Conservation (phyloP, 2,329 filamentous ascomycete species). For the Colletotrichum chrysophilum region DNA sequence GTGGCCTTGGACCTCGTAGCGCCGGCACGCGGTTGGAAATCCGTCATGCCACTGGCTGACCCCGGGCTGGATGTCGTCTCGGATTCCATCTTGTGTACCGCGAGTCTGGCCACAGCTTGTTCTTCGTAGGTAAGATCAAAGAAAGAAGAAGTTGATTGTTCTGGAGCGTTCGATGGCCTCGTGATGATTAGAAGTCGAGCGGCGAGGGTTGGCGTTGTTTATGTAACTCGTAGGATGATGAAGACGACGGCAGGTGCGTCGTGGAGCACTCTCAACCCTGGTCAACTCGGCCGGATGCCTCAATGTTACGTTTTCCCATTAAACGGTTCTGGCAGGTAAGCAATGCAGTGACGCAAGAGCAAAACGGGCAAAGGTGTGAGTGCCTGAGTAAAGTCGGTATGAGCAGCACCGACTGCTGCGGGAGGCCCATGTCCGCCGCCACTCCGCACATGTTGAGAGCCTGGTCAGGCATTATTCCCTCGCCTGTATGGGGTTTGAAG, state of each 20-base stretch:
- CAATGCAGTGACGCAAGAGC: neutral
- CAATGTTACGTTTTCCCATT: neutral
- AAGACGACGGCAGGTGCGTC: neutral
- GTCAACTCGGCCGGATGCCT: neutral
- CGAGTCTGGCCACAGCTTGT: neutral
- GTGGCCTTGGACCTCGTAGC: slow-evolving; percentile 31
- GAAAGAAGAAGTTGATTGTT: neutral
- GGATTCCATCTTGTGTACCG: neutral
- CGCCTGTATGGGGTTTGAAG: neutral
- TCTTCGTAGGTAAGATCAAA: neutral
- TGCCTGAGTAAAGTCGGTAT: neutral
- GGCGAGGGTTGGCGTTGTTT: slow-evolving; percentile 7
- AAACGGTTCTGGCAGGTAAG: neutral
- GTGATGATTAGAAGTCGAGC: neutral
- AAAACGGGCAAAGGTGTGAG: neutral
- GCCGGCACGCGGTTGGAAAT: slow-evolving; percentile 8
- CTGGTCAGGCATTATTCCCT: neutral
- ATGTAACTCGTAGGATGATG: slow-evolving; percentile 3
- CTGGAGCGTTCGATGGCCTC: neutral
- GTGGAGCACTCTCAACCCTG: neutral
- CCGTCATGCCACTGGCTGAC: neutral
- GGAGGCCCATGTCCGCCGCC: neutral
- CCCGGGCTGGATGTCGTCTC: slow-evolving; percentile 1
- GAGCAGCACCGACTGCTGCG: neutral
- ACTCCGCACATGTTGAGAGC: neutral